A percentile compares a stretch with the other conserved stretches of the same genome.
Conservation (phyloP, 441 rosid species). For the Jatropha multifida region DNA sequence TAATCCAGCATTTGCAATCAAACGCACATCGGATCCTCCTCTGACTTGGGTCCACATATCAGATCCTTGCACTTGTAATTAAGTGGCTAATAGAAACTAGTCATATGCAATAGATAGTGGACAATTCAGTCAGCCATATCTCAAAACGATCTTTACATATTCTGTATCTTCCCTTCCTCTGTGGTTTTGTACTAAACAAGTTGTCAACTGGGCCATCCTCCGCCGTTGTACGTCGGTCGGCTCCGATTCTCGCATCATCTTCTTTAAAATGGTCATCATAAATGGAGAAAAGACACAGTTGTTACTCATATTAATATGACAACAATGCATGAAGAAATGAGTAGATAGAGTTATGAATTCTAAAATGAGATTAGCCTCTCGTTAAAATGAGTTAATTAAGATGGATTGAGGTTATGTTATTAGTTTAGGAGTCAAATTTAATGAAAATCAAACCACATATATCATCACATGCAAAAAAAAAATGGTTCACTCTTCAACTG, state of each 20-base stretch:
- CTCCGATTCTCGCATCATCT: background rate
- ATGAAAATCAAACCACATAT: background rate
- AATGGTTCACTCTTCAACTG: background rate
- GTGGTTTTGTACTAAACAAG: no score
- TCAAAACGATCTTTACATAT: background rate
- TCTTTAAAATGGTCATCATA: no score
- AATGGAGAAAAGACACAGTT: no score
- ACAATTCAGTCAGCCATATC: background rate
- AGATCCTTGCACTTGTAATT: background rate
- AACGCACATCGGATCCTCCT: slow-evolving; percentile 19
- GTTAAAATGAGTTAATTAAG: no score
- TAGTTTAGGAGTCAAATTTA: no score
- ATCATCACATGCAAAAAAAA: background rate
- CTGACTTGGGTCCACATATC: slow-evolving; percentile 8
- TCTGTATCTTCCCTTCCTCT: no score
- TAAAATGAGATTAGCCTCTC: no score
- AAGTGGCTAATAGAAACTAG: slow-evolving; percentile 1
- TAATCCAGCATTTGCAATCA: background rate
- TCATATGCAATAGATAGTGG: background rate
- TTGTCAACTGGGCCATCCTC: background rate
- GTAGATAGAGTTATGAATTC: no score
- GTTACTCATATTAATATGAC: no score
- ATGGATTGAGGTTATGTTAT: no score
- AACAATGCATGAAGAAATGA: no score
- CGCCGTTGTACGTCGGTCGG: background rate